phyloP scores from a whole-genome alignment of 768 basidiomycete genomes.

The Pleurotus cornucopiae region DNA sequence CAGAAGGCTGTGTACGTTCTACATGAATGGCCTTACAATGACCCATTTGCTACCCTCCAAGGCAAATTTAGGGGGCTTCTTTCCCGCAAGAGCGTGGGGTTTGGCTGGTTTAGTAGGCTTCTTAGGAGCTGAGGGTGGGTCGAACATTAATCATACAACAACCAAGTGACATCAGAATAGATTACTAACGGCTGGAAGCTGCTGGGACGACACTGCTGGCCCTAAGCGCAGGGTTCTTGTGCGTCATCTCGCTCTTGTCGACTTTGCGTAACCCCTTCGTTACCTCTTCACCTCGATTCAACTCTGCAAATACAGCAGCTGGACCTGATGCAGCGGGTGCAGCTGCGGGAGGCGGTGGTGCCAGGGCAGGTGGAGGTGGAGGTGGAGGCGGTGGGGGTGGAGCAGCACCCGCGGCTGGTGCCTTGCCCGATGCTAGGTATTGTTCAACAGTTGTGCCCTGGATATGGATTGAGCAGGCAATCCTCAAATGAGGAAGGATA shows the following conservation, averaged over 20 bases:
- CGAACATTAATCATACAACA: too few relatives aligned
- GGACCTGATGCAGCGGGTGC: conserved; percentile 44
- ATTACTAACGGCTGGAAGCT: conserved; percentile 17
- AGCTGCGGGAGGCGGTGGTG: conserved; percentile 36
- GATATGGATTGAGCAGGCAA: conserved; percentile 1
- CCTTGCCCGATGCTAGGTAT: conserved; percentile 35
- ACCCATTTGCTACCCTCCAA: conserved; percentile 94
- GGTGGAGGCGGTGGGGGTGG: conserved; percentile 57
- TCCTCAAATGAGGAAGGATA: conserved; percentile 12
- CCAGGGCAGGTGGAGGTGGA: conserved; percentile 44
- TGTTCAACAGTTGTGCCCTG: conserved; percentile 58
- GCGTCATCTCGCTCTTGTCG: conserved; percentile 95
- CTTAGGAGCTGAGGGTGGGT: conserved; percentile 33
- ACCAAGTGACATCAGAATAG: neutral
- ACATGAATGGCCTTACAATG: conserved; percentile 51
- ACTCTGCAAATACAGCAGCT: conserved; percentile 82
- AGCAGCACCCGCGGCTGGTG: conserved; percentile 29
- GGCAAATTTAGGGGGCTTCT: conserved; percentile 87
- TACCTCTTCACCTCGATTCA: conserved; percentile 87
- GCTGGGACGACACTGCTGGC: conserved; percentile 50
- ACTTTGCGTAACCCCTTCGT: conserved; percentile 92
- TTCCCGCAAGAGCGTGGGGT: conserved; percentile 76
- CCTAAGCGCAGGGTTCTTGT: conserved; percentile 92
- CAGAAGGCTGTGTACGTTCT: neutral
- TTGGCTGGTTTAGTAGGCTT: conserved; percentile 81